Evolutionary conservation across 1,284 basidiomycete species (phyloP).

Genomic region (Apiotrichum siamense): DNA sequence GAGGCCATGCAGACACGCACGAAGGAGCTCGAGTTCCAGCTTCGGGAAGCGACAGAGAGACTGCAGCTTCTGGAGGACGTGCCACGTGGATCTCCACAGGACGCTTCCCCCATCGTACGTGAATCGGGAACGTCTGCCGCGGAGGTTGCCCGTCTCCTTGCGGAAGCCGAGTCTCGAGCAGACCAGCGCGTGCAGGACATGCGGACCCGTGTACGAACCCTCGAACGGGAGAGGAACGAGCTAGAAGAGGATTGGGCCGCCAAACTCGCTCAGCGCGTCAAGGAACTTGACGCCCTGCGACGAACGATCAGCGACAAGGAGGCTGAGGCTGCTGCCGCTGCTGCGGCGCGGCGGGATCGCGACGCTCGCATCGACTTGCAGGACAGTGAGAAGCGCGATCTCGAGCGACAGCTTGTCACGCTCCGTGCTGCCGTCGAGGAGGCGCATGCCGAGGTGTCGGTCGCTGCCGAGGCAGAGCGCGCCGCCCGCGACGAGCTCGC

Average conservation of each 20-base stretch:
- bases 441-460: constrained; percentile 50
- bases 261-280: constrained; percentile 52
- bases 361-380: constrained; percentile 56
- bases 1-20: constrained; percentile 69
- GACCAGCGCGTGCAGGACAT: constrained; percentile 68
- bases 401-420: constrained; percentile 52
- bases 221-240: constrained; percentile 45
- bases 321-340: constrained; percentile 51
- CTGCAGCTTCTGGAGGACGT: constrained; percentile 62
- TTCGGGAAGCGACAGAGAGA: constrained; percentile 70
- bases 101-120: not conserved
- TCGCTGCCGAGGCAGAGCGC: constrained; percentile 46
- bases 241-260: constrained; percentile 77
- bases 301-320: constrained; percentile 54
- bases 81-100: not conserved
- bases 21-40: constrained; percentile 75
- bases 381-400: constrained; percentile 54
- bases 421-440: constrained; percentile 49
- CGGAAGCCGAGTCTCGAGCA: constrained; percentile 67
- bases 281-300: constrained; percentile 69
- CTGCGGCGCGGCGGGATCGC: constrained; percentile 56
- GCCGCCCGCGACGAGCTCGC: constrained; percentile 46
- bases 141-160: constrained; percentile 69
- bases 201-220: constrained; percentile 46
- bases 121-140: constrained; percentile 47